phyloP scores from a whole-genome alignment of 2,329 filamentous ascomycete species.

The Magnaporthiopsis incrustans region DNA sequence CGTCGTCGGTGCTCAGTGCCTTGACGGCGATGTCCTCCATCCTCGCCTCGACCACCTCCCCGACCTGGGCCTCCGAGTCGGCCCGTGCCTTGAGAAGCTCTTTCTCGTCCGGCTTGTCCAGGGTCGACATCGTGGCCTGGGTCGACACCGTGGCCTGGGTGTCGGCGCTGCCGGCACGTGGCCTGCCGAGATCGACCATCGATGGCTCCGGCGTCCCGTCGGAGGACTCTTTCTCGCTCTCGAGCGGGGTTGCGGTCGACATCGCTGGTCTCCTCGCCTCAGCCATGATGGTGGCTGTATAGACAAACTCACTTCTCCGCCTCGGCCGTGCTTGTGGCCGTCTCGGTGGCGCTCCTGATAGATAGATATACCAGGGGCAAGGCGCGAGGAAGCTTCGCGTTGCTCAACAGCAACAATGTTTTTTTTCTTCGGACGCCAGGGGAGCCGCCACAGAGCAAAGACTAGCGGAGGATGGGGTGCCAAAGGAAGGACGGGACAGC shows the following conservation, averaged over 20 bases:
- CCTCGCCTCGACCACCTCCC: constrained; percentile 3
- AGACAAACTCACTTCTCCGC: not conserved
- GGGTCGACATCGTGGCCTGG: not conserved
- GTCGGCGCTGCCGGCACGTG: not conserved
- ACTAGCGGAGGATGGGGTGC: not conserved
- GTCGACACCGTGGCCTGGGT: not conserved
- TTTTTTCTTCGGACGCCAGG: not conserved
- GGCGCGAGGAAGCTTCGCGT: not conserved
- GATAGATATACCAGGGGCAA: not conserved
- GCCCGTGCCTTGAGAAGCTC: not conserved
- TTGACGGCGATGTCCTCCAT: constrained; percentile 14
- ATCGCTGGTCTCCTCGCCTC: not conserved
- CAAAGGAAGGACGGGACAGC: not conserved
- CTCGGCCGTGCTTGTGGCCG: not conserved
- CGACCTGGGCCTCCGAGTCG: constrained; percentile 6
- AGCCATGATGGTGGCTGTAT: not conserved
- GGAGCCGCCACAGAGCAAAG: not conserved
- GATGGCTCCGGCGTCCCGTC: not conserved
- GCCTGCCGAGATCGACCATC: not conserved
- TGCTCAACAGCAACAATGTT: not conserved
- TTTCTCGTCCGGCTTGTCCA: not conserved
- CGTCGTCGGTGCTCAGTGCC: constrained; percentile 15
- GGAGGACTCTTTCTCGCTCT: not conserved
- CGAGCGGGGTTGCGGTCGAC: not conserved
- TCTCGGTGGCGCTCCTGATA: not conserved